Evolutionary conservation across 768 basidiomycete genomes (phyloP).

Genomic region (Tulasnella calospora): DNA sequence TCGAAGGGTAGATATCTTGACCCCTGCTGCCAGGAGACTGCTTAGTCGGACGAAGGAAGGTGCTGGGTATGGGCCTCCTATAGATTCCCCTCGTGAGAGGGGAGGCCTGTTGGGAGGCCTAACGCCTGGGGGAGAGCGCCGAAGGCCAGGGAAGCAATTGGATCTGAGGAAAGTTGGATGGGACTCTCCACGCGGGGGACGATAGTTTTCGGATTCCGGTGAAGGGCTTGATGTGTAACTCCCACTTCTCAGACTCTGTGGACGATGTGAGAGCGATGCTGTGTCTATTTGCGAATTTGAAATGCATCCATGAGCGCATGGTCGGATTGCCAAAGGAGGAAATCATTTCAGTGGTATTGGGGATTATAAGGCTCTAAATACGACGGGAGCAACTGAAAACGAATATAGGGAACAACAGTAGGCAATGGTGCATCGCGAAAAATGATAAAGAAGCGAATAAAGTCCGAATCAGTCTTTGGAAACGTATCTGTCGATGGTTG

Average conservation of each 20-base stretch:
- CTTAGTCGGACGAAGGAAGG: conserved; percentile 51
- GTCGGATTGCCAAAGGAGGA: not conserved
- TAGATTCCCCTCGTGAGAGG: conserved; percentile 7
- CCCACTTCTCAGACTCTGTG: not conserved
- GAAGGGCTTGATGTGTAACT: not conserved
- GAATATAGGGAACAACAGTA: not conserved
- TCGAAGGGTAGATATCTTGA: conserved; percentile 66
- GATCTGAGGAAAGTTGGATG: conserved; percentile 28
- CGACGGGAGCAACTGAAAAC: not conserved
- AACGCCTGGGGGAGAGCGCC: not conserved
- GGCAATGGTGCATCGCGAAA: not conserved
- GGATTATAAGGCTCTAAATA: not conserved
- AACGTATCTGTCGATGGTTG: conserved; percentile 6
- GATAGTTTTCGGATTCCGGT: not conserved
- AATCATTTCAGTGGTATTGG: not conserved
- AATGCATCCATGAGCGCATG: not conserved
- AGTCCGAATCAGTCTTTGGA: conserved; percentile 14
- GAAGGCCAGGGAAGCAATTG: conserved; percentile 22
- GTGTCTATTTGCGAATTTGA: not conserved
- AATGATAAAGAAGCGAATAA: conserved; percentile 2
- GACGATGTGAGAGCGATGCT: not conserved
- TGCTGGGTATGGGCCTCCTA: conserved; percentile 3
- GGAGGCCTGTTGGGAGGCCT: not conserved
- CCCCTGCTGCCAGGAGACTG: conserved; percentile 77
- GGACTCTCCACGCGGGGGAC: conserved; percentile 13